phyloP scores from a whole-genome alignment of 768 basidiomycete species.

The Lentinula edodes region DNA sequence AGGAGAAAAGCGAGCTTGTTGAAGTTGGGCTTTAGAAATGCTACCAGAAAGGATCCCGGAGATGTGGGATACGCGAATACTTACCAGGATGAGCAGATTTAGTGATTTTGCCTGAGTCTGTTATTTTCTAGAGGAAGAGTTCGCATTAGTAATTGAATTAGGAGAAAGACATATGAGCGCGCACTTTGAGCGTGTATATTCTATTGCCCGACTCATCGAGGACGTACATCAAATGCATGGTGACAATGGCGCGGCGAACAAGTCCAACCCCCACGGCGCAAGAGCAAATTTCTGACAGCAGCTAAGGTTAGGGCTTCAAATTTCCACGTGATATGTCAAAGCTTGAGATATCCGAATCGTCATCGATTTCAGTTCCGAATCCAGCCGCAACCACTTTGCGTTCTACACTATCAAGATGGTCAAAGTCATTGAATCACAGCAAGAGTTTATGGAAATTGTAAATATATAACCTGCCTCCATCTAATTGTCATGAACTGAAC shows the following conservation, averaged over 20 bases:
- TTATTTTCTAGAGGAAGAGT: constrained; percentile 62
- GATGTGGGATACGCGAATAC: constrained; percentile 16
- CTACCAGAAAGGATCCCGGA: neutral
- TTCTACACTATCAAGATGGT: neutral
- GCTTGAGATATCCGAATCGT: neutral
- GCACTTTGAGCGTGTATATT: constrained; percentile 88
- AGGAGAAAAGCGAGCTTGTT: constrained; percentile 90
- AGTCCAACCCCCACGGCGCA: neutral
- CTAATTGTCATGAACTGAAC: neutral
- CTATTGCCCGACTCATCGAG: constrained; percentile 72
- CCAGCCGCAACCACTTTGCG: neutral
- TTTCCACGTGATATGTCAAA: neutral
- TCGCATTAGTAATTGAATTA: neutral
- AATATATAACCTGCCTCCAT: constrained; percentile 3
- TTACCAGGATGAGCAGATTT: constrained; percentile 96
- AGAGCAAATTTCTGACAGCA: neutral
- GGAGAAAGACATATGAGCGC: constrained; percentile 11
- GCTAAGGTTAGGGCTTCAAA: neutral
- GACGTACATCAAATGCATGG: constrained; percentile 98
- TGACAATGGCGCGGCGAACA: constrained; percentile 13
- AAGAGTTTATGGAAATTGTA: neutral
- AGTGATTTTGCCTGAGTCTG: constrained; percentile 74
- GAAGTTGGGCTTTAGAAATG: neutral
- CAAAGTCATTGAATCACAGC: neutral
- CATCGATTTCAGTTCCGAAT: neutral